phyloP scores from a whole-genome alignment of 192 early-diverging fungal species.

The Entomortierella lignicola region DNA sequence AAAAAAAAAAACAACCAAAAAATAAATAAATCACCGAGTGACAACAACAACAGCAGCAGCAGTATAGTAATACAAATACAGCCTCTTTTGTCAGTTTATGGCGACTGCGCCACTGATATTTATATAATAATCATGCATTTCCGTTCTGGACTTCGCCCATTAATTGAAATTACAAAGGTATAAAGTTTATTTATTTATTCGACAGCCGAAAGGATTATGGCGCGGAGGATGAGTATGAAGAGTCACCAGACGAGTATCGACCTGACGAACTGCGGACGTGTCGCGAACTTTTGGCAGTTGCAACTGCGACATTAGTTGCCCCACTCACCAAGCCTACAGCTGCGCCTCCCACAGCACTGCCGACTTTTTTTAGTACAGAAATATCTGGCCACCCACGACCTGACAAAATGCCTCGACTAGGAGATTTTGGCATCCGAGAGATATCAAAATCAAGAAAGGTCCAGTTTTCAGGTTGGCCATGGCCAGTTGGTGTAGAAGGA shows the following conservation, averaged over 20 bases:
- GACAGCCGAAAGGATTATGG: constrained; percentile 1
- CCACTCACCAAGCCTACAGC: constrained; percentile 38
- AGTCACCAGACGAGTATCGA: not conserved
- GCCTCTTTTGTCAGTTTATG: too few species aligned
- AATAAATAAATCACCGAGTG: too few species aligned
- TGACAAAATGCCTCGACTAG: constrained; percentile 25
- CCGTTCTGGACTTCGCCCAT: too few species aligned
- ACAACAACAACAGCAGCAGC: too few species aligned
- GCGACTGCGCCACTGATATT: too few species aligned
- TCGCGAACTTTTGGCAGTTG: constrained; percentile 7
- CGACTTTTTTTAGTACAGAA: constrained; percentile 30
- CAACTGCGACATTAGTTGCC: constrained; percentile 10
- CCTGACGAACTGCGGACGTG: constrained; percentile 3
- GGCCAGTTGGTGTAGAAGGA: not conserved
- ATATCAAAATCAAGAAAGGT: constrained; percentile 48
- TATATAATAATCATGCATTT: too few species aligned
- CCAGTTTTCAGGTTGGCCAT: constrained; percentile 44
- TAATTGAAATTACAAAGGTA: too few species aligned
- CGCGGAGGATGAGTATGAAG: constrained; percentile 21
- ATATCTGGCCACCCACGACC: constrained; percentile 46
- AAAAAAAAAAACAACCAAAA: not conserved
- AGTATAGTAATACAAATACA: too few species aligned
- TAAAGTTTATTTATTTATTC: too few species aligned
- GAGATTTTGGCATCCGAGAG: constrained; percentile 26
- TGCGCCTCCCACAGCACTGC: constrained; percentile 47